Base-by-base conservation (phyloP, 768 basidiomycete species). In the Agrocybe pediades region DNA sequence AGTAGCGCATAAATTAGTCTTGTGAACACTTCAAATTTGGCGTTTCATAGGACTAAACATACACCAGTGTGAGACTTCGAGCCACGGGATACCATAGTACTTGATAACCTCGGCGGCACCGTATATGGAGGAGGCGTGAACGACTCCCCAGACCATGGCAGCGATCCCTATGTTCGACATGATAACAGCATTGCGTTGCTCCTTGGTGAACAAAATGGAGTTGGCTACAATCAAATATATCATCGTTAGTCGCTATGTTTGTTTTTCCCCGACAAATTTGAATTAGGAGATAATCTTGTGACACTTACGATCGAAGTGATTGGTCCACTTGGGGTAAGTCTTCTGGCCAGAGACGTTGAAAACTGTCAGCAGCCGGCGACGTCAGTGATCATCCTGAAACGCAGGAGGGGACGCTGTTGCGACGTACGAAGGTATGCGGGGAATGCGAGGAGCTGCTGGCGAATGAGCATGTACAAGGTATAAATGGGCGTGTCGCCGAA, bases 331-430 rank as follows among this genome's bases (percentile, higher is more conserved):
- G 1, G 83, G 82, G 61, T 85, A 84, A 20, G 60, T 65, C 61
- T 81, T 81, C 60, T 83, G 84, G 2, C 83, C 83, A 20, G 84
- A 85, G 9, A 85, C 83, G 60, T 86, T 84, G 67, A 74, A 81
- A 17, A 84, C 80, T 83, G 71, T 7, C 64, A 64, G 49, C 57
- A 13, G n/a, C 11, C n/a, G n/a, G 33, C 55, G 44, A 11, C 53
- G 54, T 24, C 23, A 24, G 11, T 17, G 58, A 67, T 66, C 40
- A 11, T 33, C 26, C 20, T 26, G n/a, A 61, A 46, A 23, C 43
- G 25, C 7, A 25, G 36, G 26, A 24, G 41, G 43, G 44, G 30
- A 54, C 44, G 23, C 29, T 7, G 15, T n/a, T n/a, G n/a, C 29
- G 1, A 70, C 81, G 67, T 57, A 84, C 82, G 62, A 23, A 86